phyloP scores from a whole-genome alignment of 2,329 filamentous ascomycete genomes.

The Phialemoniopsis sp. region DNA sequence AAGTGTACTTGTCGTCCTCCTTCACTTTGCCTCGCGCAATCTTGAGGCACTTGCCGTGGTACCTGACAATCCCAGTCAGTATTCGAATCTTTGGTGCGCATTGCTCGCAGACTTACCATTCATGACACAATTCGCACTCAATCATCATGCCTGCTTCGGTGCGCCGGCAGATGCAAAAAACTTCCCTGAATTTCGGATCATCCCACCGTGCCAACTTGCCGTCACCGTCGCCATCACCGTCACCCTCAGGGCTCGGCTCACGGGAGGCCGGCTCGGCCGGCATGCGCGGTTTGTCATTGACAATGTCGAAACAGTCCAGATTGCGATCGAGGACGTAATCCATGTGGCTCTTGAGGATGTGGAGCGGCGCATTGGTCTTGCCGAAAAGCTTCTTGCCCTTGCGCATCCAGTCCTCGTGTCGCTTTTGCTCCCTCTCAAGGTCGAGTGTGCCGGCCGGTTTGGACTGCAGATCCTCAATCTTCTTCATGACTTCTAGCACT shows the following conservation, averaged over 20 bases:
- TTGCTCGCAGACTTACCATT: constrained; percentile 64
- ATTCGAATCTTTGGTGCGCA: neutral
- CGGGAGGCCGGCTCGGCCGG: constrained; percentile 90
- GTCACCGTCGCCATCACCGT: constrained; percentile 1
- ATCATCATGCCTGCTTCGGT: constrained; percentile 99
- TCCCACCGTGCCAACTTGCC: constrained; percentile 52
- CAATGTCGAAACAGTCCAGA: constrained; percentile 83
- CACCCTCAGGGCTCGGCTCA: constrained; percentile 58
- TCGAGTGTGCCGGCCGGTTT: constrained; percentile 90
- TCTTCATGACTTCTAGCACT: constrained; percentile 85
- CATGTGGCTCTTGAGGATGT: constrained; percentile 93
- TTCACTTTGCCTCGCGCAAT: constrained; percentile 97
- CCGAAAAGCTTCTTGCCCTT: constrained; percentile 97
- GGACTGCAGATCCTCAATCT: constrained; percentile 82
- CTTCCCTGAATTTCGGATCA: constrained; percentile 65
- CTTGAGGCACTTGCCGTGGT: constrained; percentile 96
- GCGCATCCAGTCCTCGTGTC: constrained; percentile 98
- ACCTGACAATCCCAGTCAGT: constrained; percentile 47
- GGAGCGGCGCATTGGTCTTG: constrained; percentile 93
- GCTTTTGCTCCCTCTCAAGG: constrained; percentile 88
- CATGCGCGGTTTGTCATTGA: constrained; percentile 76
- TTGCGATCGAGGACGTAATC: constrained; percentile 90
- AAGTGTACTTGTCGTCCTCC: constrained; percentile 97
- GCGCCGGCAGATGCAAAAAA: constrained; percentile 94
- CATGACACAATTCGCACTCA: constrained; percentile 95